A percentile compares a stretch with the other conserved stretches of the same genome.
These are phyloP conservation scores for Kwoniella bestiolae DNA, from an alignment of 768 basidiomycete genomes.

Conservation along the genomic window DNA sequence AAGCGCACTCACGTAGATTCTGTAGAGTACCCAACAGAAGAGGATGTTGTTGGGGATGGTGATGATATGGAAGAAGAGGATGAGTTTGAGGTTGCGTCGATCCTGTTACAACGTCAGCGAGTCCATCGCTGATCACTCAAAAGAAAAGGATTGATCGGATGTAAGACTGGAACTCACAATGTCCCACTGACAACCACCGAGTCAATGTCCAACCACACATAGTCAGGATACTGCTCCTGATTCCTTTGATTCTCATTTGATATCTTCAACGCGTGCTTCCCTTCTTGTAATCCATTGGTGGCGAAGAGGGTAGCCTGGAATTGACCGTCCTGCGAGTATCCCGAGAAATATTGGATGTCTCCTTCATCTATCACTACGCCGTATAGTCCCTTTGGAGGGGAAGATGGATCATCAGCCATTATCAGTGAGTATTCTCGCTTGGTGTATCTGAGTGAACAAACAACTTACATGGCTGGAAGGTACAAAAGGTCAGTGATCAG, in stretches of 20 bases:
- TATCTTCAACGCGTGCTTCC: conserved; percentile 39
- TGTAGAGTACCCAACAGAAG: conserved; percentile 10
- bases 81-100: neutral
- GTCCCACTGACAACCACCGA: conserved; percentile 39
- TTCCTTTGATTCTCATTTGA: conserved; percentile 46
- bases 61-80: conserved; percentile 13
- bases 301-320: conserved; percentile 41
- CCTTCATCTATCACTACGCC: conserved; percentile 36
- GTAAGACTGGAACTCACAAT: conserved; percentile 43
- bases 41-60: conserved; percentile 1
- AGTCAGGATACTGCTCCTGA: conserved; percentile 29
- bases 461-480: conserved; percentile 29
- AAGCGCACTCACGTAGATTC: conserved; percentile 5
- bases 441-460: too few relatives aligned
- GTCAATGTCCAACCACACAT: conserved; percentile 45
- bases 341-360: conserved; percentile 37
- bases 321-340: conserved; percentile 23
- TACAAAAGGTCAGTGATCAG: too few relatives aligned
- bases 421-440: neutral
- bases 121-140: too few relatives aligned
- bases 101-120: neutral
- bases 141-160: too few relatives aligned
- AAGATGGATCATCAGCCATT: neutral
- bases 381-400: conserved; percentile 38
- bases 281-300: conserved; percentile 40